Base-by-base conservation (phyloP, 305 asterid genomes). In the Rubia tinctorum region DNA sequence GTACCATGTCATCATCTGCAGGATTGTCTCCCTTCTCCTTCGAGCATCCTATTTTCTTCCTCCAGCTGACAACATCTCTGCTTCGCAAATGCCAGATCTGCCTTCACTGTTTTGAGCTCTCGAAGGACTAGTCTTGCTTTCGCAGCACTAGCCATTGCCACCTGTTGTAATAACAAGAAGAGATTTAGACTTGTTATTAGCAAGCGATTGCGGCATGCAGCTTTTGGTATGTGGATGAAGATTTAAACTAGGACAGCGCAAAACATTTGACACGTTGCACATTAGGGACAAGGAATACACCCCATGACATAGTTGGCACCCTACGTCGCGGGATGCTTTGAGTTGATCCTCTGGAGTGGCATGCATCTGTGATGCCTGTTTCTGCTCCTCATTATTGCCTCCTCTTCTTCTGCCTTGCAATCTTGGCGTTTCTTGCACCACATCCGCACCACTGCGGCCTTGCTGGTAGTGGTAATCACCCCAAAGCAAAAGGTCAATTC, bases 311-410 rank as follows among this genome's bases (percentile, higher is more conserved):
- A 81, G 74, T 80, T 84, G 90, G 84, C 86, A 90, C 89, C 94
- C 87, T 88, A 94, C 97, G 86, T 94, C 99, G 84, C 97, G 93
- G 83, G 97, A 90, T 84, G 97, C 93, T 86, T 90, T 91, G 77
- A 91, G 85, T 84, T 86, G 88, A 74, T 86, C 96, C 77, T 91
- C 99, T 71, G 78, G 93, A 81, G 80, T 91, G 68, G 90, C 81
- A 5, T 82, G 81, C 80, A 77, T 68, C 12, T 20, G 76, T 1
- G 30, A 27, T 27, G 2, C 30, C 58, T 71, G 72, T 68, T 71
- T 71, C 23, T 60, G 78, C 55, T 82, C 87, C 69, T 84, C 88
- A 40, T 45, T 44, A 23, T 76, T 73, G 53, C 62, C 34, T 56
- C 84, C 92, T 71, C 86, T 84, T 81, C 89, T 87, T 65, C 88